These are phyloP conservation scores for Ammopiptanthus mongolicus DNA, from an alignment of 306 rosid species.

Conservation along the genomic window DNA sequence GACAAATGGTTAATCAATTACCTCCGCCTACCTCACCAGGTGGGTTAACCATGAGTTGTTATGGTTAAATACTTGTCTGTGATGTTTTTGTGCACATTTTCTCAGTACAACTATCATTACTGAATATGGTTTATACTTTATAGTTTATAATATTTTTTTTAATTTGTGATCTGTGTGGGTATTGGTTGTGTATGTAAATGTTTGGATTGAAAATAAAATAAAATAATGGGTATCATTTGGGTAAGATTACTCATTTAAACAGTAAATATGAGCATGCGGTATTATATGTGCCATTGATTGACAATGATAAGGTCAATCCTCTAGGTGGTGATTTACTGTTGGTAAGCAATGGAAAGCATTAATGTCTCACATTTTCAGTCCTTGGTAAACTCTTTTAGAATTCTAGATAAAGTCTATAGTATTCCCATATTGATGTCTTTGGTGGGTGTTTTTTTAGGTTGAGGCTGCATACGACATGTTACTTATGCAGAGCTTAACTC, in stretches of 20 bases:
- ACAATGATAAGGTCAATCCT: not conserved
- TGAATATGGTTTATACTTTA: not conserved
- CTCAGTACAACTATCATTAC: too few relatives aligned
- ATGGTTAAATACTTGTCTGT: not conserved
- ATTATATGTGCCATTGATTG: not conserved
- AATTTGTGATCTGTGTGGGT: not conserved
- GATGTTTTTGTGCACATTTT: not conserved
- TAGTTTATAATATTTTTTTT: not conserved
- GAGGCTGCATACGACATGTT: conserved; percentile 99
- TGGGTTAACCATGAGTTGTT: not conserved
- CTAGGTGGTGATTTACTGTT: not conserved
- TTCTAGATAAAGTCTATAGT: conserved; percentile 1
- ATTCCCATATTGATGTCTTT: conserved; percentile 1
- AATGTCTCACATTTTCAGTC: not conserved
- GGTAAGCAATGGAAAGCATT: not conserved
- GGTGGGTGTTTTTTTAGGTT: conserved; percentile 41
- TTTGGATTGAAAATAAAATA: not conserved
- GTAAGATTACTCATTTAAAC: not conserved
- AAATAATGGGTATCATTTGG: not conserved
- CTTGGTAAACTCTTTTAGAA: not conserved
- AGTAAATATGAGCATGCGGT: not conserved
- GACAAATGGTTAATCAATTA: not conserved
- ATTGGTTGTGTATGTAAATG: not conserved
- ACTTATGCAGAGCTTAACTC: conserved; percentile 91
- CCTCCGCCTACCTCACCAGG: not conserved